Percentiles rank a stretch among this genome's conserved stretches.
Evolutionary conservation across 2,329 filamentous ascomycete genomes (phyloP).

Genomic region (Penicillium sp.): DNA sequence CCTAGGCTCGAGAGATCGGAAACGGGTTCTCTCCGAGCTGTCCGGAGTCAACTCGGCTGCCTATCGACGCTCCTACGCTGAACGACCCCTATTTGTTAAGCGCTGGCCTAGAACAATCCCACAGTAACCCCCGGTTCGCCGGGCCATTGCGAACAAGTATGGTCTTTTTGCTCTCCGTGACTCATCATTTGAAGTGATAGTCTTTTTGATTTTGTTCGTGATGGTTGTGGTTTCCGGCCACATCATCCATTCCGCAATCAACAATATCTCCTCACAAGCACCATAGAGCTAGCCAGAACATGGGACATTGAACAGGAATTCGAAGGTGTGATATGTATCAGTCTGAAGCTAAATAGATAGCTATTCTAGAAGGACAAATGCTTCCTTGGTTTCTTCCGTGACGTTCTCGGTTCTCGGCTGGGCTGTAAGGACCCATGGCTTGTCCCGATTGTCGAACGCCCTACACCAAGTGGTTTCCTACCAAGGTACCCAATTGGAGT

Average conservation of each 20-base stretch:
- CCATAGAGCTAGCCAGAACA: background rate
- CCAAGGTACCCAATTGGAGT: constrained; percentile 9
- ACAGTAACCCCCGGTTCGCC: background rate
- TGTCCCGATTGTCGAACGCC: constrained; percentile 14
- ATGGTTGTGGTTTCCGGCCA: no score
- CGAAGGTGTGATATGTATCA: constrained; percentile 1
- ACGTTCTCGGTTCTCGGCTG: background rate
- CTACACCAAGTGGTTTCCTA: constrained; percentile 3
- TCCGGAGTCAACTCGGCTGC: constrained; percentile 9
- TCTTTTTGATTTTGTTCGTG: no score
- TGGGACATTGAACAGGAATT: constrained; percentile 1
- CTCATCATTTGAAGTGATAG: background rate
- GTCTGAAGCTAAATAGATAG: constrained; percentile 12
- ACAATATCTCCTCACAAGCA: no score
- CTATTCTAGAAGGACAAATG: background rate
- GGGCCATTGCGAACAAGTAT: background rate
- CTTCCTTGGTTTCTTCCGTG: background rate
- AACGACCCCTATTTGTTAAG: constrained; percentile 16
- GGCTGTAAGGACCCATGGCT: constrained; percentile 1
- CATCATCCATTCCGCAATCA: no score
- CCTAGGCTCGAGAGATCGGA: constrained; percentile 8
- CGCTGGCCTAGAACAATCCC: constrained; percentile 2
- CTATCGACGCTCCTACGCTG: constrained; percentile 16
- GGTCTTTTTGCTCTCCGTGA: background rate
- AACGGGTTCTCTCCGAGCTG: constrained; percentile 1